Base-by-base conservation (phyloP, 2,329 filamentous ascomycete genomes). In the Aspergillaceae sp. region DNA sequence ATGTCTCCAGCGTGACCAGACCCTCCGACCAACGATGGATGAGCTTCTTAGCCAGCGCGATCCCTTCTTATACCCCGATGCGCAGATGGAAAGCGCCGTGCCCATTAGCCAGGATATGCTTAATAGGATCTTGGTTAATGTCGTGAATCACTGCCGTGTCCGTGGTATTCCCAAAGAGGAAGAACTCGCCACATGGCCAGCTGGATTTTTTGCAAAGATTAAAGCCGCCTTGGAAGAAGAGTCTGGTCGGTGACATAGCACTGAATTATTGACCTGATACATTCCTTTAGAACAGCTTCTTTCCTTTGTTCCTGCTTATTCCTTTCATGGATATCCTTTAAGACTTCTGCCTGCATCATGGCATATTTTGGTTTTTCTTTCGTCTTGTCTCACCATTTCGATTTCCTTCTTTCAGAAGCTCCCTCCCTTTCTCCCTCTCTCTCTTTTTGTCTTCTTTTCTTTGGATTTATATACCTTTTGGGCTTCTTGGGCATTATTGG, bases 1-100 rank as follows among this genome's bases (percentile, higher is more conserved):
- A 36, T 84, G 80, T 53, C 62, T 84, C 29, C 73, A 81, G 51
- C 73, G 80, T 34, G 77, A 82, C 51, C 74, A 78, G 19, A 68
- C 70, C 2, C 66, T 73, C 36, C 67, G 80, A 34, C 80, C 79
- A 6, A 80, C 74, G 3, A 73, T 82, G 28, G 68, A 71, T 5
- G 72, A 82, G 48, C 66, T 84, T 34, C 68, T 84, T 6, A 65
- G 69, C 42, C 71, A 74, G n/a, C 58, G 66, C 5, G 78, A 83
- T 54, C 68, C 72, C 2, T 83, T 79, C 54, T 58, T 83, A 45
- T 75, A 79, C 51, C 80, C 80, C 0, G 79, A 82, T 43, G 62
- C 65, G 4, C 64, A 66, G 40, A 59, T 67, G 7, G 63, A 69
- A 27, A 70, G 70, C 34, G 68, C 62, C 47, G 75, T 74, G 43